Percentiles rank a stretch among this genome's conserved stretches.
phyloP scores from a whole-genome alignment of 176 grass and related monocot genomes.

The Bothriochloa decipiens region DNA sequence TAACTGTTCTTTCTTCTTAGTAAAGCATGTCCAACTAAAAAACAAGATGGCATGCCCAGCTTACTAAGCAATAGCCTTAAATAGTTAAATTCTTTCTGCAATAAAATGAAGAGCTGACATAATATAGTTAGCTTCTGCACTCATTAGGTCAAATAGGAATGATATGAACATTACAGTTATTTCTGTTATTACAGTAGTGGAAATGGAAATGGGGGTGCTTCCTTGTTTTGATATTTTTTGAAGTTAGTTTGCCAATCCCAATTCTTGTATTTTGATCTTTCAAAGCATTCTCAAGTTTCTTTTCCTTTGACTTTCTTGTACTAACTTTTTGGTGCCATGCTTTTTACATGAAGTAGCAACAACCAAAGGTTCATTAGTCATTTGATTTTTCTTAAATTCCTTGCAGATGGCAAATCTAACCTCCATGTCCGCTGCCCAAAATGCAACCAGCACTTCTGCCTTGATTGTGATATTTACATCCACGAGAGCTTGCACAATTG shows the following conservation, averaged over 20 bases:
- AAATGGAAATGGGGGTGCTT: background rate
- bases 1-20: background rate
- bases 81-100: slow-evolving; percentile 7
- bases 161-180: background rate
- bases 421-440: slow-evolving; percentile 78
- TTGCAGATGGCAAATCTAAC: slow-evolving; percentile 59
- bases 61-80: background rate
- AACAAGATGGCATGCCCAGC: background rate
- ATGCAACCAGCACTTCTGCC: slow-evolving; percentile 88
- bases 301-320: background rate
- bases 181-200: background rate
- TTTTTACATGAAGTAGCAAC: background rate
- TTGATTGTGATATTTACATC: slow-evolving; percentile 98
- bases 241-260: background rate
- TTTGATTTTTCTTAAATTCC: background rate
- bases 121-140: background rate
- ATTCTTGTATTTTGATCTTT: background rate
- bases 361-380: slow-evolving; percentile 29
- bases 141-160: slow-evolving; percentile 13
- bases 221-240: background rate
- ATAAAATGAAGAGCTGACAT: background rate
- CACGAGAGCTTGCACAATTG: slow-evolving; percentile 99
- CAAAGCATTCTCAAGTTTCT: background rate
- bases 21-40: background rate
- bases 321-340: background rate